phyloP scores from a whole-genome alignment of 2,329 filamentous ascomycete species.

The Chlorencoelia australis region DNA sequence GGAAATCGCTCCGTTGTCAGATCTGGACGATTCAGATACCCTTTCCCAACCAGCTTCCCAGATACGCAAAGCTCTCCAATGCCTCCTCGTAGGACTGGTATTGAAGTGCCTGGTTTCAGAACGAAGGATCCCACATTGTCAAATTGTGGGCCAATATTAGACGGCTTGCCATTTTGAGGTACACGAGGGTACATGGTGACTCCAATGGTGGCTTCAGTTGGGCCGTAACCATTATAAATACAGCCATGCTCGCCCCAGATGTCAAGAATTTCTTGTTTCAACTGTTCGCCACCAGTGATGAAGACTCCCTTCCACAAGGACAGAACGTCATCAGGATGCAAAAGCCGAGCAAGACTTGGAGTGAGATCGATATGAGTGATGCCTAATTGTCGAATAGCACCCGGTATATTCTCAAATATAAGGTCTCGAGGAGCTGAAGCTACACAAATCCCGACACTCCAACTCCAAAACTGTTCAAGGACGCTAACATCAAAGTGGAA shows the following conservation, averaged over 20 bases:
- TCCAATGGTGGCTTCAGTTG: conserved; percentile 87
- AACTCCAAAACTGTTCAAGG: conserved; percentile 90
- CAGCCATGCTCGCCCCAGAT: conserved; percentile 70
- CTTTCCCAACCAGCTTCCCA: conserved; percentile 77
- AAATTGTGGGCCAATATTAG: conserved; percentile 82
- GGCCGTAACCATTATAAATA: conserved; percentile 89
- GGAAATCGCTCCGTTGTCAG: conserved; percentile 72
- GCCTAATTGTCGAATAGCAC: conserved; percentile 56
- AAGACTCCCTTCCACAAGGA: conserved; percentile 75
- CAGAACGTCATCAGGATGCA: conserved; percentile 73
- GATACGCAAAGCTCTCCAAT: conserved; percentile 85
- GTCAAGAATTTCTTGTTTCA: conserved; percentile 83
- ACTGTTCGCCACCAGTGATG: conserved; percentile 81
- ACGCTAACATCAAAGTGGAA: conserved; percentile 94
- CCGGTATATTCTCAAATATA: conserved; percentile 72
- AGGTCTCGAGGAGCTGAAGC: conserved; percentile 75
- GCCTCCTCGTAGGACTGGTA: conserved; percentile 65
- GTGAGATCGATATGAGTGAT: conserved; percentile 92
- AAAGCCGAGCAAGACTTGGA: conserved; percentile 70
- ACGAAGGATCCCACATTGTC: conserved; percentile 81
- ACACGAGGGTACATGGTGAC: conserved; percentile 84
- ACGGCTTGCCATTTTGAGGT: conserved; percentile 64
- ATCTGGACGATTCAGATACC: conserved; percentile 73
- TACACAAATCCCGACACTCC: conserved; percentile 80
- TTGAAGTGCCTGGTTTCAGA: conserved; percentile 56